Evolutionary conservation across 768 basidiomycete genomes (phyloP), one percentile per base, ranked within the genome.

Genomic region (Agrocybe chaxingu): DNA sequence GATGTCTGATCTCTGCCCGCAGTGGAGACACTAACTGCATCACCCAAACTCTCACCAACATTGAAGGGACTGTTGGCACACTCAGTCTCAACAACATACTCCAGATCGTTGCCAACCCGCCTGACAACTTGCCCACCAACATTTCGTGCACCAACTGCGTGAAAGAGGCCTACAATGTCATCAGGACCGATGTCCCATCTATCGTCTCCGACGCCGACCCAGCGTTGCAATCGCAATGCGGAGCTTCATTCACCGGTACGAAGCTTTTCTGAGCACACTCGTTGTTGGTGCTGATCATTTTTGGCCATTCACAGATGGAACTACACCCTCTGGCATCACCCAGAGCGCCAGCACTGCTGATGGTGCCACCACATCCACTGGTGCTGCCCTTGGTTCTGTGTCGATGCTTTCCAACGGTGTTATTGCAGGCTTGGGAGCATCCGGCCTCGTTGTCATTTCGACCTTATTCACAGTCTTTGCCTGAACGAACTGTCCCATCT

Each of bases 111-210:
- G 8, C 55, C 13, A 55, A 60, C 19, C 53, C 53, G 18, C 47
- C 57, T 11, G 36, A 39, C 1, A 51, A 45, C 24, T 41, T 71
- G 8, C 64, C 69, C 5, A 34, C 52, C 36, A 81, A 75, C 40
- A 59, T 80, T 6, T 67, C 71, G 8, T 85, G 83, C 68, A 71
- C 79, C 30, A 64, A 76, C 59, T 84, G 83, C 56, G 48, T 72
- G 48, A 80, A 85, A 61, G 75, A 70, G 24, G 68, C 70, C 1
- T 84, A 78, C 63, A 79, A 73, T 36, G 61, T 78, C 39, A 50
- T 73, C 13, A 62, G 60, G 13, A 31, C 66, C 7, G 62, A 69
- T 18, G 61, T 69, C 34, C 77, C 82, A 1, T 53, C 56, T 11
- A 24, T 76, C 4, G 50, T 68, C 9, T 49, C 68, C 7, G 41